These are phyloP conservation scores for Saturnispora zaruensis DNA, from an alignment of 805 yeast species.

Conservation along the genomic window DNA sequence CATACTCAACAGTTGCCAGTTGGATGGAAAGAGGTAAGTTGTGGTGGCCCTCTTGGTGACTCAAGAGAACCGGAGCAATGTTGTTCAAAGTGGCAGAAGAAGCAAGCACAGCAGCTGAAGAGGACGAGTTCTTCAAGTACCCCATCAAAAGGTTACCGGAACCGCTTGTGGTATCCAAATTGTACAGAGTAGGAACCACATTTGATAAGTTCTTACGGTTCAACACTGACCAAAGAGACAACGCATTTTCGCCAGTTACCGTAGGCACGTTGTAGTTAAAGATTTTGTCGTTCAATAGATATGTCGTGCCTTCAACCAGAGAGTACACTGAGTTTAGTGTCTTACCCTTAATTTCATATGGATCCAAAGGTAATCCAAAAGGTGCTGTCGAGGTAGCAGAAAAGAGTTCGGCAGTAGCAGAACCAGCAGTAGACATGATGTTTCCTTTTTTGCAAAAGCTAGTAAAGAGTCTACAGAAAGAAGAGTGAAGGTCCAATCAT, in stretches of 20 bases:
- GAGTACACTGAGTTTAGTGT: constrained; percentile 48
- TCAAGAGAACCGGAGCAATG: constrained; percentile 53
- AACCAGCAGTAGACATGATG: constrained; percentile 15
- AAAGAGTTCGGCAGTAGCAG: constrained; percentile 19
- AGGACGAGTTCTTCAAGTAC: constrained; percentile 34
- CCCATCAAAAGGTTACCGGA: constrained; percentile 78
- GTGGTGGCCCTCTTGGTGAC: constrained; percentile 25
- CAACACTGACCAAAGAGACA: constrained; percentile 57
- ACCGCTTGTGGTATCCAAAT: constrained; percentile 71
- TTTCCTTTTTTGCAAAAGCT: constrained; percentile 12
- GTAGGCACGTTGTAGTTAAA: constrained; percentile 44
- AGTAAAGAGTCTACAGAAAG: not conserved
- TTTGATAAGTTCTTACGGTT: constrained; percentile 45
- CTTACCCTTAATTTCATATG: constrained; percentile 39
- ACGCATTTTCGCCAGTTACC: constrained; percentile 34
- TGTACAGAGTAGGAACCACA: constrained; percentile 51
- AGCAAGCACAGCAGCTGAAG: constrained; percentile 43
- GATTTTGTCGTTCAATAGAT: constrained; percentile 41
- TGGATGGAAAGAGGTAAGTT: constrained; percentile 57
- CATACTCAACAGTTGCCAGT: constrained; percentile 71
- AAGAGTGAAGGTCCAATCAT: not conserved
- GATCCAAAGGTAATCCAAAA: constrained; percentile 55
- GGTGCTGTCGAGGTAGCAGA: constrained; percentile 40
- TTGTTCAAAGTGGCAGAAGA: constrained; percentile 60
- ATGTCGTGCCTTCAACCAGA: constrained; percentile 46